Evolutionary conservation across 306 rosid species (phyloP).

Genomic region (Castanea crenata): DNA sequence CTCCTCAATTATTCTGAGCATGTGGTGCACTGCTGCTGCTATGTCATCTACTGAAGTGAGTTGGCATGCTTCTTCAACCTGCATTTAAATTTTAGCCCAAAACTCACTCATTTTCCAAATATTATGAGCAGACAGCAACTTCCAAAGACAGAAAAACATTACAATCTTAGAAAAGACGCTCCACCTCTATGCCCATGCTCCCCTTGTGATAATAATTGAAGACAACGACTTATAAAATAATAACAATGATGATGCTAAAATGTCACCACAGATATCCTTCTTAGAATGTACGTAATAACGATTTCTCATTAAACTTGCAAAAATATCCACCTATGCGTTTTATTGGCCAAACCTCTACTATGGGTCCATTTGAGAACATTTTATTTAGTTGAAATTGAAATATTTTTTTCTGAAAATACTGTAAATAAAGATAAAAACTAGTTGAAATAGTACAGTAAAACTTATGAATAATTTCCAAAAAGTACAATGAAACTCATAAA

Average conservation of each 20-base stretch:
- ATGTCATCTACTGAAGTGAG: slow-evolving; percentile 73
- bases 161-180: background rate
- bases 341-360: background rate
- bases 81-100: slow-evolving; percentile 26
- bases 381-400: no score
- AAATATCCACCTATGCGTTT: background rate
- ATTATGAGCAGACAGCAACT: background rate
- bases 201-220: slow-evolving; percentile 4
- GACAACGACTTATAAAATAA: background rate
- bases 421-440: fast-evolving
- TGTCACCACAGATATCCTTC: background rate
- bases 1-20: slow-evolving; percentile 67
- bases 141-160: slow-evolving; percentile 11
- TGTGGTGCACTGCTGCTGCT: slow-evolving; percentile 73
- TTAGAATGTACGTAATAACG: no score
- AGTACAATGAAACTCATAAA: fast-evolving
- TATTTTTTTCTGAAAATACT: fast-evolving
- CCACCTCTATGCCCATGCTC: background rate
- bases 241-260: background rate
- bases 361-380: fast-evolving
- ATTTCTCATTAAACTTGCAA: background rate
- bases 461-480: no score
- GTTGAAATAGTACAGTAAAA: fast-evolving
- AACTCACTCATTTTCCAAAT: background rate
- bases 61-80: slow-evolving; percentile 89